Base-by-base conservation (phyloP, 2,329 filamentous ascomycete genomes). In the Tolypocladium tundrense region DNA sequence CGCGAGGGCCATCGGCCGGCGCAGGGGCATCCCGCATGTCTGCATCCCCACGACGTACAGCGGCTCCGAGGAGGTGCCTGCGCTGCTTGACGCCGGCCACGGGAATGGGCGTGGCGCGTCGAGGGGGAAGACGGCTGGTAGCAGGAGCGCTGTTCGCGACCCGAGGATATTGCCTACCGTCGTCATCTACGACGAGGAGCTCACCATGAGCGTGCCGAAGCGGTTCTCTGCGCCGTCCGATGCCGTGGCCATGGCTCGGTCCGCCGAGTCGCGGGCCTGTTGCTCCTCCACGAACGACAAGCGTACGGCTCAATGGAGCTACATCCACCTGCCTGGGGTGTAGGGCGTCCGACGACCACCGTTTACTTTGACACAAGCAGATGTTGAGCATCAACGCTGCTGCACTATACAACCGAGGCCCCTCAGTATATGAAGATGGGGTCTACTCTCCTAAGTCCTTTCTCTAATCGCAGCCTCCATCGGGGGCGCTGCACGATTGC, bases 11-110 rank as follows among this genome's bases (percentile, higher is more conserved):
- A 76, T 85, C 56, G 76, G 75, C 53, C 70, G 79, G 53, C 75
- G 78, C 48, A 82, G 80, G 40, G 75, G 74, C 0, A 71, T 84
- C 40, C 79, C 79, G 24, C 81, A 85, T 64, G 77, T 85, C 50
- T 83, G 80, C 63, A 79, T 85, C 43, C 82, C 82, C 7, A 84
- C 82, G 2, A 84, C 79, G 0, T 84, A 83, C 64, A 80, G 81
- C 41, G 81, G 79, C 14, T 82, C 78, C 59, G 84, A 87, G 64
- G 82, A 85, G 77, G 83, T 80, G 66, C 54, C 59, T 53, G 53
- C 63, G 45, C 60, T 51, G 19, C 60, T 55, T 24, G 62, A 59
- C 40, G 61, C 57, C 3, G 61, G 58, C 39, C 57, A 58, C n/a
- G 52, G 43, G 2, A 56, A 52, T 35, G 50, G 56, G 5, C 41